Conservation (phyloP, 1,284 basidiomycete genomes). For the Ceratobasidium sp. region DNA sequence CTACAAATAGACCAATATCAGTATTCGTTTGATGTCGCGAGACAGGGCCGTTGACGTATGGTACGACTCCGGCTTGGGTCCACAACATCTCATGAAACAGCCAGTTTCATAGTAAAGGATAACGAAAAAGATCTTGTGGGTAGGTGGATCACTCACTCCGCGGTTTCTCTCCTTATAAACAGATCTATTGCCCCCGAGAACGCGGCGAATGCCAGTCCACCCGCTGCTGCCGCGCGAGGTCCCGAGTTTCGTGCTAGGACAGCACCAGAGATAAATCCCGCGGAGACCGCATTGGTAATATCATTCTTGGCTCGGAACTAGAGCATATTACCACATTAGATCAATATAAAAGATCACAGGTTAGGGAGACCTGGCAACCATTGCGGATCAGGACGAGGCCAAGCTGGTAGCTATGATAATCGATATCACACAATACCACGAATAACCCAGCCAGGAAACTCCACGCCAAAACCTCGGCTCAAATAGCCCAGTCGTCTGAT, state of each 20-base stretch:
- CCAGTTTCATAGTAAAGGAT: too few species aligned
- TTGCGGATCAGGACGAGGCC: background rate
- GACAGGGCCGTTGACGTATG: background rate
- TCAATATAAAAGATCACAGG: background rate
- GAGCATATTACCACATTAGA: background rate
- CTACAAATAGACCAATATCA: background rate
- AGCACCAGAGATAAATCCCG: slow-evolving; percentile 63
- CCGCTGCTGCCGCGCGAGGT: slow-evolving; percentile 83
- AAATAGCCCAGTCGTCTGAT: background rate
- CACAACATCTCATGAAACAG: too few species aligned
- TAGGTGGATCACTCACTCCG: slow-evolving; percentile 74
- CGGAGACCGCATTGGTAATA: slow-evolving; percentile 79
- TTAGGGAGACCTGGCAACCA: background rate
- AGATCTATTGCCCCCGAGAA: slow-evolving; percentile 92
- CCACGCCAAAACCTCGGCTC: background rate
- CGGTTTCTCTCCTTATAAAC: slow-evolving; percentile 85
- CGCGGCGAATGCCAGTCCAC: slow-evolving; percentile 89
- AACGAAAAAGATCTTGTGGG: too few species aligned
- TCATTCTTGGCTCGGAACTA: slow-evolving; percentile 98
- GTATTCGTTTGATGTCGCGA: background rate
- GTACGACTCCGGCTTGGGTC: too few species aligned
- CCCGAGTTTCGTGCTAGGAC: slow-evolving; percentile 87
- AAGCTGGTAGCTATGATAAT: too few species aligned
- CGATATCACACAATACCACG: too few species aligned
- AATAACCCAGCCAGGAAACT: background rate